Evolutionary conservation across 352 stramenopile species (phyloP), one percentile per base, ranked within the genome.

Genomic region (Phytophthora ohioensis): DNA sequence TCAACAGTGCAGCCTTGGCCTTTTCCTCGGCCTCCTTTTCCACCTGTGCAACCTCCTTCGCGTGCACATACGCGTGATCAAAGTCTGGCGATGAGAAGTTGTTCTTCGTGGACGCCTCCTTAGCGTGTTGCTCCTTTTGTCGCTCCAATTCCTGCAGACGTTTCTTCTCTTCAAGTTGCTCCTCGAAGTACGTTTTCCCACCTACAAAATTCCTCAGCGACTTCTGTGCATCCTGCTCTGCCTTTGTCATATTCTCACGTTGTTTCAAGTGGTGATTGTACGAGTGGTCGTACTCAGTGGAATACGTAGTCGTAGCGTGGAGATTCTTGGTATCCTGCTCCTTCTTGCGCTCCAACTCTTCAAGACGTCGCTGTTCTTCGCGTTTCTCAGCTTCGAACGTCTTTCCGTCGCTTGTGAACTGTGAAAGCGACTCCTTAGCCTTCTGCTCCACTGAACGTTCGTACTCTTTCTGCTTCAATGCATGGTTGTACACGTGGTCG

Each of bases 131-230:
- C 17, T 82, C 65, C 46, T 82, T 84, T 42, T 81, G 74, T 30
- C 73, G 67, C 47, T 90, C 81, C 12, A 75, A 71, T 35, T 92
- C 79, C 15, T 86, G 78, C 54, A 79, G 43, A 0, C 79, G 79
- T 41, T 82, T 89, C 69, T 87, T 90, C 67, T 90, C 80, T 9
- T 91, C 80, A 0, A 88, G 43, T 31, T 88, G 83, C 57, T 88
- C 82, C 31, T 91, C 84, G 15, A 88, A 78, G 61, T 73, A 87
- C 11, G 79, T 83, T 60, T 91, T 92, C 1, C 77, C 82, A 9
- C 71, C 72, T 8, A 73, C 71, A 56, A 73, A 82, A 32, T 80
- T 80, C 12, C 57, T 52, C 53, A 85, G 52, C 27, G 66, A 65
- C 30, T 78, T 70, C 49, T 86, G 81, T 0, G 76, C 80, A 4